Evolutionary conservation across 2,329 filamentous ascomycete species (phyloP).

Genomic region (Tolypocladium nubicola): DNA sequence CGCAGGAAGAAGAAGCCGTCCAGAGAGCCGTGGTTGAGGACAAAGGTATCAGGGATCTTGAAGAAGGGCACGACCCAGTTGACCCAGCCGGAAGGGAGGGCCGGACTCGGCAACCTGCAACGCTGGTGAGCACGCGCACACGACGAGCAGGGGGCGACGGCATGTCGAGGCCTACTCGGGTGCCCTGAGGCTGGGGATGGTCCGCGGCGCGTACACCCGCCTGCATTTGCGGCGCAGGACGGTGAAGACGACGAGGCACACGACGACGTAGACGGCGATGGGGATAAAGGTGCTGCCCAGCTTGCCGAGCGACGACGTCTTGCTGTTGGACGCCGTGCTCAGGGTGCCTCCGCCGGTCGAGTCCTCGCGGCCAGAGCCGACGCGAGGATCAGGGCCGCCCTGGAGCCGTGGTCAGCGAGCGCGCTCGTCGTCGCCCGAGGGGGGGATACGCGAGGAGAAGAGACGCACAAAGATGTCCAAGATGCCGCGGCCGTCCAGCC

Average conservation of each 20-base stretch:
- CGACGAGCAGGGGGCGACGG: no score
- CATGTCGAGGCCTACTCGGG: slow-evolving; percentile 19
- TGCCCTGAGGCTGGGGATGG: slow-evolving; percentile 36
- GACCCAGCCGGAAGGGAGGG: slow-evolving; percentile 44
- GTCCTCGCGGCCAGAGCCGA: slow-evolving; percentile 23
- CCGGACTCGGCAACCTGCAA: not conserved
- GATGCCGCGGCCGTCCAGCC: slow-evolving; percentile 1
- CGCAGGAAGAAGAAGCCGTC: slow-evolving; percentile 88
- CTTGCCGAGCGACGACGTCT: slow-evolving; percentile 23
- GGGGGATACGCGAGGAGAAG: no score
- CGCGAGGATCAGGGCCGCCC: slow-evolving; percentile 16
- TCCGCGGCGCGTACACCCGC: slow-evolving; percentile 46
- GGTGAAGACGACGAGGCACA: slow-evolving; percentile 41
- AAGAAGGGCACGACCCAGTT: slow-evolving; percentile 61
- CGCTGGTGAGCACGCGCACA: not conserved
- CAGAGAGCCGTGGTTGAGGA: slow-evolving; percentile 82
- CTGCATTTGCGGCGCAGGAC: slow-evolving; percentile 33
- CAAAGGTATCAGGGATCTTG: slow-evolving; percentile 61
- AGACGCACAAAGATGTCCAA: slow-evolving; percentile 5
- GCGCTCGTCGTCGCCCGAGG: no score
- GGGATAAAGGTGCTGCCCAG: slow-evolving; percentile 43
- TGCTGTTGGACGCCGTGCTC: slow-evolving; percentile 19
- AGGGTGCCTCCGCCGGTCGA: slow-evolving; percentile 21
- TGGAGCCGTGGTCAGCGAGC: not conserved
- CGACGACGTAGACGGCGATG: slow-evolving; percentile 35